phyloP scores from a whole-genome alignment of 2,329 filamentous ascomycete genomes.

The Sphaerostilbella broomeana region DNA sequence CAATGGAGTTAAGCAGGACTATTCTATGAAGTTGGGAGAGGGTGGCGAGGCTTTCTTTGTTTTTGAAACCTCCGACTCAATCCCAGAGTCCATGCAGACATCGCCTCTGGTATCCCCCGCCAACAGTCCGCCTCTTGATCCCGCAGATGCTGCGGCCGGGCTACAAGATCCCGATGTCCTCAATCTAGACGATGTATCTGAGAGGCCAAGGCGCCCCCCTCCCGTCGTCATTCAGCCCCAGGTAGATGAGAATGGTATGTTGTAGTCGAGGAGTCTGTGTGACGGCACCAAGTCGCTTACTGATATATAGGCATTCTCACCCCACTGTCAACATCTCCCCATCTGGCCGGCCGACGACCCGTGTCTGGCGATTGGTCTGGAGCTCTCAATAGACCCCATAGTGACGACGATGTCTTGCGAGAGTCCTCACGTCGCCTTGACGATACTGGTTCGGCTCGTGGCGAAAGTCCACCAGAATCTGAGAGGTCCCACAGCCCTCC shows the following conservation, averaged over 20 bases:
- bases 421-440: slow-evolving; percentile 37
- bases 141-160: slow-evolving; percentile 25
- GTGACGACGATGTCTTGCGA: slow-evolving; percentile 50
- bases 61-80: slow-evolving; percentile 86
- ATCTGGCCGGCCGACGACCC: slow-evolving; percentile 39
- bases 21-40: slow-evolving; percentile 97
- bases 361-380: slow-evolving; percentile 47
- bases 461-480: slow-evolving; percentile 34
- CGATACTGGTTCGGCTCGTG: slow-evolving; percentile 31
- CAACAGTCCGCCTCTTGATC: slow-evolving; percentile 65
- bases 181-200: slow-evolving; percentile 48
- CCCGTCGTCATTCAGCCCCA: slow-evolving; percentile 35
- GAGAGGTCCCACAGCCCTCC: slow-evolving; percentile 72
- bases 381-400: slow-evolving; percentile 39
- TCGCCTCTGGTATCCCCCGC: slow-evolving; percentile 87
- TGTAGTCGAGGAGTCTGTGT: too few relatives aligned
- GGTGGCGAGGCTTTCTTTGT: slow-evolving; percentile 98
- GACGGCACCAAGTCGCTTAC: slow-evolving; percentile 6
- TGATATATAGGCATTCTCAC: slow-evolving; percentile 39
- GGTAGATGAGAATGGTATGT: slow-evolving; percentile 26
- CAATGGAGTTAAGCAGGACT: slow-evolving; percentile 85
- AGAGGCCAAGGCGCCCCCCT: slow-evolving; percentile 37
- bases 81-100: slow-evolving; percentile 90
- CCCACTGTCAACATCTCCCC: slow-evolving; percentile 48
- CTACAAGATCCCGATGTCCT: slow-evolving; percentile 66